These are phyloP conservation scores for Russula earlei DNA, from an alignment of 768 basidiomycete species.

Conservation along the genomic window DNA sequence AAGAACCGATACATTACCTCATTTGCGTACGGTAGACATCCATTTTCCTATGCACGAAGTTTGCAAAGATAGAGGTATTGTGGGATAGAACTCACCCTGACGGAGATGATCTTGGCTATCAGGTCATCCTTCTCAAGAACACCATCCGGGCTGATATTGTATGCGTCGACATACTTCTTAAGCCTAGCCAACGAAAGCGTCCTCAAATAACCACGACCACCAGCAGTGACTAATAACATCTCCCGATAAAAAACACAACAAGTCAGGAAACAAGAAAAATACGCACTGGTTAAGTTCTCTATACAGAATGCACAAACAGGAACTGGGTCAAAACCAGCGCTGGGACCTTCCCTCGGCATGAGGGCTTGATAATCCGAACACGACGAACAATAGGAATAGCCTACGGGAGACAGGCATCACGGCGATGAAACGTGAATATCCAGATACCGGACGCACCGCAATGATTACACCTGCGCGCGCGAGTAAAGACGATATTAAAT, in stretches of 20 bases:
- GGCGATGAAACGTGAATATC: not conserved
- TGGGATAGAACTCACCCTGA: conserved; percentile 33
- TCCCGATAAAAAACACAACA: not conserved
- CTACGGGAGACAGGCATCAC: conserved; percentile 30
- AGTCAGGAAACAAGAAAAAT: not conserved
- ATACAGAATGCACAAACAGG: conserved; percentile 69
- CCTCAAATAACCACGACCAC: conserved; percentile 47
- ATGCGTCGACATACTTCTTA: conserved; percentile 60
- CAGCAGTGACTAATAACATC: conserved; percentile 52
- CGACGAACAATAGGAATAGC: conserved; percentile 60
- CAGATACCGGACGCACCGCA: conserved; percentile 40
- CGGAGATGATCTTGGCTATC: conserved; percentile 49
- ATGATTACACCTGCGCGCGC: conserved; percentile 61
- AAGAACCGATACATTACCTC: conserved; percentile 35
- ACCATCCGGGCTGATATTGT: conserved; percentile 52
- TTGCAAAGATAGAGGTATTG: not conserved
- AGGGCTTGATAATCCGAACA: conserved; percentile 73
- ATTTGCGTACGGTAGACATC: conserved; percentile 49
- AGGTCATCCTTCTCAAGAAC: conserved; percentile 74
- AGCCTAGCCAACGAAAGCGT: conserved; percentile 48
- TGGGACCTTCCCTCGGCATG: conserved; percentile 51
- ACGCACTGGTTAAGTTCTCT: conserved; percentile 52
- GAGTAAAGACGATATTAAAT: conserved; percentile 55
- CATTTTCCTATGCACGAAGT: conserved; percentile 38
- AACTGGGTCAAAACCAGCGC: conserved; percentile 53